Evolutionary conservation across 495 filamentous ascomycete species (phyloP), one percentile per base, ranked within the genome.

Genomic region (Penicillium longicatenatum): DNA sequence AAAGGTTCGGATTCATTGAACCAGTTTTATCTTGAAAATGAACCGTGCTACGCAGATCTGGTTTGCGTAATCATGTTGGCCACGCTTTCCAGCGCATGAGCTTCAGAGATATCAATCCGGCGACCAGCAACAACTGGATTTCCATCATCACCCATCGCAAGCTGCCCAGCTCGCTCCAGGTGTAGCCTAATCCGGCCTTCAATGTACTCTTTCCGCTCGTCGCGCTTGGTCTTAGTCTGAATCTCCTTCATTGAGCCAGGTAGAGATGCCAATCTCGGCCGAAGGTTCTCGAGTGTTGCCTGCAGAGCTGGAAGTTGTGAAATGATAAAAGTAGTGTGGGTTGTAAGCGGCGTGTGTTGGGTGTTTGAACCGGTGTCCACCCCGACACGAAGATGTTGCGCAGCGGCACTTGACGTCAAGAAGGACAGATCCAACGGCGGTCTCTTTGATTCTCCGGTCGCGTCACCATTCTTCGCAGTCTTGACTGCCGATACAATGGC

Each of bases 251-350:
- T 64, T 7, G 67, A 62, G 8, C 72, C 64, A 1, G 72, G 75
- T 26, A 93, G 64, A 4, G 79, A 75, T 2, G 81, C 75, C 66
- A 87, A 63, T 58, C 86, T 81, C 0, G 83, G 84, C 19, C 85
- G 77, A 52, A 98, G 71, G 21, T 83, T 75, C 3, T 78, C 75
- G 0, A 91, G 78, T 4, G 92, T 75, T 4, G 82, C 74, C 51
- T 90, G 84, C 26, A 98, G 79, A 0, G 88, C 84, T 11, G 89
- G 89, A 11, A 97, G 79, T 71, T 98, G 94, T 1, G 86, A 88
- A 17, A 91, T 72, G 4, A 88, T 85, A 67, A 97, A 97, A 3
- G 82, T 84, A 0, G 92, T 86, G 6, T 91, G 88, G 0, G 90
- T 92, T 14, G 86, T 87, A 0, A 94, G 72, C 76, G 50, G 80